A percentile compares a stretch with the other conserved stretches of the same genome.
phyloP scores from a whole-genome alignment of 1,284 basidiomycete genomes.

The Ganoderma multipileum region DNA sequence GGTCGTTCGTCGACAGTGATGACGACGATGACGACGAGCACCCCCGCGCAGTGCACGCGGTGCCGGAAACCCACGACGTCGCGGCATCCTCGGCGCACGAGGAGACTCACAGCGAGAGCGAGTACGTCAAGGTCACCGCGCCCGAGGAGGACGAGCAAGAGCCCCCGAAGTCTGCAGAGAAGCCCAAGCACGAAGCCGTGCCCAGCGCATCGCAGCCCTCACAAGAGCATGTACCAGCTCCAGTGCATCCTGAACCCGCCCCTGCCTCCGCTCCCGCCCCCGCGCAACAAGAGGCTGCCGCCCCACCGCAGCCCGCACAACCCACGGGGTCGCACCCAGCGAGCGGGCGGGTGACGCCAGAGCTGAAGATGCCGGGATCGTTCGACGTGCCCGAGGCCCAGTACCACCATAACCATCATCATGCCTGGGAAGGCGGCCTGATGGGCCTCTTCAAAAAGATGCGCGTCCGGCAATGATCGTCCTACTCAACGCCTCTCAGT shows the following conservation, averaged over 20 bases:
- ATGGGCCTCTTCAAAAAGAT: conserved; percentile 33
- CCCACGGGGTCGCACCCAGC: background rate
- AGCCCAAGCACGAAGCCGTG: background rate
- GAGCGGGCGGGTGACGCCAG: conserved; percentile 41
- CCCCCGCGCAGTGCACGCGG: conserved; percentile 11
- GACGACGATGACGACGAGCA: conserved; percentile 40
- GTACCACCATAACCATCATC: conserved; percentile 28
- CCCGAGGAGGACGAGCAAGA: conserved; percentile 34
- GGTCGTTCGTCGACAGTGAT: conserved; percentile 26
- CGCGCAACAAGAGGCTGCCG: conserved; percentile 7
- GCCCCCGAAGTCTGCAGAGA: background rate
- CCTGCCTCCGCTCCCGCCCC: conserved; percentile 6
- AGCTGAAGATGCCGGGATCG: conserved; percentile 55
- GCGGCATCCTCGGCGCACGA: background rate
- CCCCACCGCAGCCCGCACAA: conserved; percentile 2
- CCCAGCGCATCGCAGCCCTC: conserved; percentile 28
- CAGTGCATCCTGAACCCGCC: conserved; percentile 20
- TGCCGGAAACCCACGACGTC: background rate
- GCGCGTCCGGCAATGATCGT: conserved; percentile 30
- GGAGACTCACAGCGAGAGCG: conserved; percentile 35
- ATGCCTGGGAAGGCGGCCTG: conserved; percentile 30
- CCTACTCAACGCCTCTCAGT: background rate
- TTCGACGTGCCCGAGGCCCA: conserved; percentile 43
- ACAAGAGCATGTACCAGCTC: conserved; percentile 32
- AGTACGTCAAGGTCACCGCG: conserved; percentile 36